Conservation (phyloP, 108 stramenopile genomes). For the Epithemia pelagica region DNA sequence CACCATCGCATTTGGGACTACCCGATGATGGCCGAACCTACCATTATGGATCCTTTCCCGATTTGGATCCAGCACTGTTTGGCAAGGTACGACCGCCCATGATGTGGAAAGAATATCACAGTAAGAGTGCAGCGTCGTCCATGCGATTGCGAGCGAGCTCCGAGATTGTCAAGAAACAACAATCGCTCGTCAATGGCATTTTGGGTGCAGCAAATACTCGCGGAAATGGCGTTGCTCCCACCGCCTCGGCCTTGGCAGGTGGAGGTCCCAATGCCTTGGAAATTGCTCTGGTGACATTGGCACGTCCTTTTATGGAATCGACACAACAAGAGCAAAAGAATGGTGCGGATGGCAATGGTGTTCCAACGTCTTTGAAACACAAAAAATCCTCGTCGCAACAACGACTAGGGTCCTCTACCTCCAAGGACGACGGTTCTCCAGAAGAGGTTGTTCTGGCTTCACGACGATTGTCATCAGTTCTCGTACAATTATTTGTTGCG, state of each 20-base stretch:
- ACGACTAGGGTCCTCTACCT: background rate
- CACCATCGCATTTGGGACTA: constrained; percentile 43
- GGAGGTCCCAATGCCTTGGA: constrained; percentile 22
- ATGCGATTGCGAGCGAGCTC: background rate
- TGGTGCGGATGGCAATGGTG: background rate
- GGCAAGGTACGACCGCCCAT: constrained; percentile 32
- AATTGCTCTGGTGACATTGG: background rate
- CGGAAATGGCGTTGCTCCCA: constrained; percentile 14
- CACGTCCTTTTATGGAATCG: background rate
- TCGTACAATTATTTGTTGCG: constrained; percentile 24
- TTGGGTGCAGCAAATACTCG: constrained; percentile 21
- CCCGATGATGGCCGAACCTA: constrained; percentile 31
- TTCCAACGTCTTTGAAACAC: background rate
- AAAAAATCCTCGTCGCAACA: background rate
- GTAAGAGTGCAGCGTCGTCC: background rate
- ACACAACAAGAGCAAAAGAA: constrained; percentile 21
- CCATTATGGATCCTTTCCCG: constrained; percentile 40
- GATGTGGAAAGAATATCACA: constrained; percentile 14
- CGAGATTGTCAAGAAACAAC: background rate
- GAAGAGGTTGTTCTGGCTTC: constrained; percentile 30
- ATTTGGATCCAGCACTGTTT: constrained; percentile 22
- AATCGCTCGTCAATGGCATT: background rate
- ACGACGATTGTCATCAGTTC: constrained; percentile 36
- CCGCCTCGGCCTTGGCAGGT: constrained; percentile 11
- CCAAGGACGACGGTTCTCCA: background rate